Evolutionary conservation across 139 green algal genomes (phyloP), one percentile per base, ranked within the genome.

Genomic region (Tetraselmis striata): DNA sequence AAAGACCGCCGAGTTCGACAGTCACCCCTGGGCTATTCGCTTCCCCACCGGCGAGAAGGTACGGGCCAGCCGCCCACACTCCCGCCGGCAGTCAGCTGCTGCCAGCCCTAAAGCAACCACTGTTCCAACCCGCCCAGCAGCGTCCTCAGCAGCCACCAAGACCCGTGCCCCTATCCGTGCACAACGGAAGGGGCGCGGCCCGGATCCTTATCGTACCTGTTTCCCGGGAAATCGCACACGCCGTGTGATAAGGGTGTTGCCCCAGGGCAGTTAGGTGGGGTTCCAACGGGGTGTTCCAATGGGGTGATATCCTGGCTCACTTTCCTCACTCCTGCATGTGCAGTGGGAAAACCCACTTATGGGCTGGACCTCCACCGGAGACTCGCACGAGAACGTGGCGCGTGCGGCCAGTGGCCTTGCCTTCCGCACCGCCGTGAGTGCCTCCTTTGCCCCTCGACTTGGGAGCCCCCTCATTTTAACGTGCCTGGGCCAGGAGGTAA

Each of bases 331-430:
- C 28, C n/a, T n/a, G n/a, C n/a, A n/a, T n/a, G n/a, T 26, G 81
- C 97, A 94, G 89, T 98, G 96, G 96, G 83, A 93, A 78, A 99
- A 99, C 89, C 95, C 95, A 0, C 90, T 99, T 1, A 98, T 98
- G 80, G 96, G 96, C 5, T 99, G 96, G 96, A 98, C 95, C n/a
- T 98, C 94, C 26, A 98, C 95, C 2, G 92, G 88, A 0, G 96
- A 99, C 85, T 84, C 94, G 0, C 77, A 95, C 30, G 95, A 97
- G 84, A 95, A 94, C 76, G 90, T 96, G 28, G 85, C 32, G 0
- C 86, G 91, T 30, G 77, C 88, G 0, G 76, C 84, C 27, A 29
- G 2, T 2, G 26, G n/a, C n/a, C 74, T 29, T 18, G 22, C 74
- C 45, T 67, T 67, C 45, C 45, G 45, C 45, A 67, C 45, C 5